Conservation (phyloP, 192 early-diverging fungal genomes). For the Umbelopsis vinacea region DNA sequence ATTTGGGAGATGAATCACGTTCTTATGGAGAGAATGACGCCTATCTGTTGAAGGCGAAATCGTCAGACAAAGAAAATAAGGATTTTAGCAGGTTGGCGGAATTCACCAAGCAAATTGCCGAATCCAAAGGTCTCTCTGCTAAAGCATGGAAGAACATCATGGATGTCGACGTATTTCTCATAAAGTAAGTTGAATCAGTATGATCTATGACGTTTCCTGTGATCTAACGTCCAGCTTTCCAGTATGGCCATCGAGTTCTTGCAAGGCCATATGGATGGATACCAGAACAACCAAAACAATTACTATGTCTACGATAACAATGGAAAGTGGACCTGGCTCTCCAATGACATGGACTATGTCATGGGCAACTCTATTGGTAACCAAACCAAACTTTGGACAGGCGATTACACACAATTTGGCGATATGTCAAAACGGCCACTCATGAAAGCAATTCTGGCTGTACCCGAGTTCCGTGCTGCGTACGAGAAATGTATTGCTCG, state of each 20-base stretch:
- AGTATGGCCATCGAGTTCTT: slow-evolving; percentile 42
- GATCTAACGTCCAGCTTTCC: neutral
- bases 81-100: neutral
- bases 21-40: neutral
- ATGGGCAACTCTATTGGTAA: slow-evolving; percentile 33
- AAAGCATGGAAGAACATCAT: slow-evolving; percentile 26
- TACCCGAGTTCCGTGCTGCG: slow-evolving; percentile 18
- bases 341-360: slow-evolving; percentile 34
- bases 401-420: slow-evolving; percentile 31
- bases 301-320: slow-evolving; percentile 34
- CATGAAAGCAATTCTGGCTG: slow-evolving; percentile 22
- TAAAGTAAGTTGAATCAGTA: slow-evolving; percentile 27
- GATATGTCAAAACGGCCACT: slow-evolving; percentile 24
- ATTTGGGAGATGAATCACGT: slow-evolving; percentile 16
- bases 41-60: slow-evolving; percentile 16
- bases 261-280: slow-evolving; percentile 32
- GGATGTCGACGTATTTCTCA: slow-evolving; percentile 35
- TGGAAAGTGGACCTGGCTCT: slow-evolving; percentile 23
- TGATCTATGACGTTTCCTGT: neutral
- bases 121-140: neutral
- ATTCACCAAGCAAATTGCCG: slow-evolving; percentile 39
- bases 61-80: neutral
- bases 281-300: slow-evolving; percentile 34
- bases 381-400: slow-evolving; percentile 21
- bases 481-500: slow-evolving; percentile 16